A percentile compares a stretch with the other conserved stretches of the same genome.
These are phyloP conservation scores for Termitomyces heimii DNA, from an alignment of 768 basidiomycete species.

Conservation along the genomic window DNA sequence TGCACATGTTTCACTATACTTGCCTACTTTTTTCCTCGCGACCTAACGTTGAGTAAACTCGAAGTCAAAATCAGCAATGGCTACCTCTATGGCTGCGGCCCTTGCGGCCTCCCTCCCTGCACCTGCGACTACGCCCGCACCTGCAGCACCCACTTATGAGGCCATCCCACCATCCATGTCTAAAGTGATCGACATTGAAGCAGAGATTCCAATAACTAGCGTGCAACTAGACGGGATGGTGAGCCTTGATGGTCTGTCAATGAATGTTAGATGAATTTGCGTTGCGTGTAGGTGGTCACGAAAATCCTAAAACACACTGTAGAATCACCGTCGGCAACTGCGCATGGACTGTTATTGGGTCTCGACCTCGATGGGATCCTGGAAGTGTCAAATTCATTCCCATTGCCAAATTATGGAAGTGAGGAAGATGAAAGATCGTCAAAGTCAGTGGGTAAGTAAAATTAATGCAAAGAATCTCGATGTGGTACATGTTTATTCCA, in stretches of 20 bases:
- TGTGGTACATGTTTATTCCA: neutral
- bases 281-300: constrained; percentile 63
- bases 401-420: constrained; percentile 63
- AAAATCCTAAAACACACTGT: constrained; percentile 93
- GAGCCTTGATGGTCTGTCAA: constrained; percentile 22
- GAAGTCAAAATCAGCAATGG: constrained; percentile 35
- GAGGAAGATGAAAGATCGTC: constrained; percentile 83
- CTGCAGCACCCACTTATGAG: constrained; percentile 69
- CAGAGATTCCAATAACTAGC: constrained; percentile 69
- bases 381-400: constrained; percentile 89
- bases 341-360: constrained; percentile 83
- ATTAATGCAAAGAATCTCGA: constrained; percentile 1
- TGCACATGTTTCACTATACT: constrained; percentile 24
- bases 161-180: constrained; percentile 91
- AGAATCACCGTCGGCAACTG: constrained; percentile 66
- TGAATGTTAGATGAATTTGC: neutral
- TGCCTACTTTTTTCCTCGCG: constrained; percentile 14
- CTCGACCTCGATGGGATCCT: constrained; percentile 88
- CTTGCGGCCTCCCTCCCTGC: constrained; percentile 80
- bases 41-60: neutral
- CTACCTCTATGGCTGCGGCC: constrained; percentile 88
- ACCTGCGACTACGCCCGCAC: constrained; percentile 52
- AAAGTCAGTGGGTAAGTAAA: constrained; percentile 61
- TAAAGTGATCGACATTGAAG: constrained; percentile 91
- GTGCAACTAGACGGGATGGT: constrained; percentile 90